Evolutionary conservation across 2,329 filamentous ascomycete species (phyloP), one percentile per base, ranked within the genome.

Genomic region (Exophiala spinifera): DNA sequence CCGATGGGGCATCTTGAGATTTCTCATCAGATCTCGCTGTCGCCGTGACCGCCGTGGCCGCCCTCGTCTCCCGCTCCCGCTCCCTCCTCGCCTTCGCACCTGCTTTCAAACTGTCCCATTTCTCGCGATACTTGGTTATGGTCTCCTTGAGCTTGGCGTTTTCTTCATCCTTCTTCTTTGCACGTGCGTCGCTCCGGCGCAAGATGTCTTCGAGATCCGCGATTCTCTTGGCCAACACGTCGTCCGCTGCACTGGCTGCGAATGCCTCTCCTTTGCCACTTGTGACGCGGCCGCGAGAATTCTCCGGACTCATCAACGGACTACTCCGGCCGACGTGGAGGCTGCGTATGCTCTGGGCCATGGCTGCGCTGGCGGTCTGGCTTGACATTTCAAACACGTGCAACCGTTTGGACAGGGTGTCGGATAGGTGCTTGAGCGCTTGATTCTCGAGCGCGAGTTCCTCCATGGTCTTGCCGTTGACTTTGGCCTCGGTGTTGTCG

Each of bases 331-430:
- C 72, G 71, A 36, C 76, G 72, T 51, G 79, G 71, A 55, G 76
- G 73, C 28, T 31, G 61, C 77, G 74, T 64, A 84, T 85, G 63
- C 89, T 95, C 69, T 96, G 90, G 13, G 91, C 89, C 31, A 97
- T 80, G 2, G 90, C 89, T 72, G 91, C 82, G 49, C 87, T 89
- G 34, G 88, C 91, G 60, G 86, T 90, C 72, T 97, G 94, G 0
- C 91, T 90, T 64, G 89, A 91, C 36, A 90, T 86, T 71, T 99
- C 92, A 74, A 96, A 99, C 59, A 91, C 87, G 65, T 94, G 88
- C n/a, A 99, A 80, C 0, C 92, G 84, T 64, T 87, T 89, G 59
- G 88, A 89, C 33, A 96, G 81, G 46, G 89, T 90, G 70, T 97
- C 91, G 7, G 95, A 83, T 63, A 91, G 85, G 53, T 87, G 83